phyloP scores from a whole-genome alignment of 2,329 filamentous ascomycete species.

The Aspergillus persii region DNA sequence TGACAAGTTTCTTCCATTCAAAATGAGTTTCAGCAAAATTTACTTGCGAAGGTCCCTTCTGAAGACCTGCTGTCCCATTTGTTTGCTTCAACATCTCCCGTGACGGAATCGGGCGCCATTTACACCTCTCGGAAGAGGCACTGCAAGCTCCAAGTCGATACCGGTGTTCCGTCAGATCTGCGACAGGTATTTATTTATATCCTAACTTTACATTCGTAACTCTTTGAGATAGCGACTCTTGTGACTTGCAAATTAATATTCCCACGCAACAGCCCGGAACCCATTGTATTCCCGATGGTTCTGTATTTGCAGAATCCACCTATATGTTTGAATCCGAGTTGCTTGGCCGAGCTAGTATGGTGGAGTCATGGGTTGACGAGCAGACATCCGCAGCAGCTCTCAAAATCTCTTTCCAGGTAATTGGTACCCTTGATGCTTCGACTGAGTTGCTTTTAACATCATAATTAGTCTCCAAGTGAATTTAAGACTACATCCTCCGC shows the following conservation, averaged over 20 bases:
- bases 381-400: conserved; percentile 20
- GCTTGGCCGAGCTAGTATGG: conserved; percentile 38
- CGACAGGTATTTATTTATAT: background rate
- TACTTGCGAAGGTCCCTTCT: conserved; percentile 3
- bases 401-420: conserved; percentile 36
- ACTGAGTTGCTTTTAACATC: conserved; percentile 16
- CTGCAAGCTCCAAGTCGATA: conserved; percentile 6
- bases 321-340: conserved; percentile 14
- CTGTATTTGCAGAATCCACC: conserved; percentile 15
- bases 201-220: background rate
- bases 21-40: conserved; percentile 6
- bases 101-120: background rate
- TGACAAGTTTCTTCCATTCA: conserved; percentile 10
- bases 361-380: conserved; percentile 30
- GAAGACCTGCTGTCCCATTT: conserved; percentile 4
- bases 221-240: background rate
- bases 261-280: conserved; percentile 13
- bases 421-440: background rate
- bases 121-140: conserved; percentile 2
- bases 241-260: background rate
- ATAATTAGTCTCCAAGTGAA: conserved; percentile 13
- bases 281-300: conserved; percentile 22
- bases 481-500: conserved; percentile 32
- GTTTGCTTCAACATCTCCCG: background rate
- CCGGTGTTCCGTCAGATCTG: background rate